Percentiles rank a stretch among this genome's conserved stretches.
These are phyloP conservation scores for Usnea hakonensis DNA, from an alignment of 495 filamentous ascomycete species.

Conservation along the genomic window DNA sequence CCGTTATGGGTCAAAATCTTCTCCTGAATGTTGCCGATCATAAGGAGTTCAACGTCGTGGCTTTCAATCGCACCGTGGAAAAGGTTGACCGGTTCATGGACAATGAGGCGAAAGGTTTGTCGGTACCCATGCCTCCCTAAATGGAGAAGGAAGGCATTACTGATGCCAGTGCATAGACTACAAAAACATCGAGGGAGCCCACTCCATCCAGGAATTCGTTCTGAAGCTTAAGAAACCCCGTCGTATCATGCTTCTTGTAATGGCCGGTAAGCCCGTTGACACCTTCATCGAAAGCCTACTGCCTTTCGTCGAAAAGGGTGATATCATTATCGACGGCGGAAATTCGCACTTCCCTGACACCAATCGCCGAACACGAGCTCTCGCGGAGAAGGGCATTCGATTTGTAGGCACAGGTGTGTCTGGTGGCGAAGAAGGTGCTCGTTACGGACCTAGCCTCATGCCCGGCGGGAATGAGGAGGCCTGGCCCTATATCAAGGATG, in stretches of 20 bases:
- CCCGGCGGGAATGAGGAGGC: slow-evolving; percentile 96
- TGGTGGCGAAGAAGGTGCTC: slow-evolving; percentile 97
- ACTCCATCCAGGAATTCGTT: slow-evolving; percentile 89
- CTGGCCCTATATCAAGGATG: slow-evolving; percentile 97
- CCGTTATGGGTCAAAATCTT: slow-evolving; percentile 98
- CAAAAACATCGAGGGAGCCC: slow-evolving; percentile 86
- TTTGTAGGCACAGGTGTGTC: slow-evolving; percentile 98
- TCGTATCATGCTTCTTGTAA: slow-evolving; percentile 94
- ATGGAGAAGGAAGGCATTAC: slow-evolving; percentile 40
- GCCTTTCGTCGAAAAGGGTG: slow-evolving; percentile 78
- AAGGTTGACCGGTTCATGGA: slow-evolving; percentile 95
- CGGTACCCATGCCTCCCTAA: slow-evolving; percentile 15
- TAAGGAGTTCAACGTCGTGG: slow-evolving; percentile 80
- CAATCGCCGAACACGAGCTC: slow-evolving; percentile 88
- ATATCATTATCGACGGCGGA: slow-evolving; percentile 98
- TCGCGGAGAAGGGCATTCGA: slow-evolving; percentile 77
- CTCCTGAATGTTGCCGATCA: slow-evolving; percentile 98
- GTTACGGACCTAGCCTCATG: slow-evolving; percentile 96
- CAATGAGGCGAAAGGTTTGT: slow-evolving; percentile 82
- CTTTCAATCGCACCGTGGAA: slow-evolving; percentile 93
- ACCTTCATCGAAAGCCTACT: slow-evolving; percentile 96
- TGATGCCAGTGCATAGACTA: slow-evolving; percentile 1
- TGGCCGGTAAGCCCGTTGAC: slow-evolving; percentile 95
- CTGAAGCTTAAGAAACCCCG: slow-evolving; percentile 93
- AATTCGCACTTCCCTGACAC: slow-evolving; percentile 99